Conservation (phyloP, 2,329 filamentous ascomycete genomes). For the Nigrospora osmanthi region DNA sequence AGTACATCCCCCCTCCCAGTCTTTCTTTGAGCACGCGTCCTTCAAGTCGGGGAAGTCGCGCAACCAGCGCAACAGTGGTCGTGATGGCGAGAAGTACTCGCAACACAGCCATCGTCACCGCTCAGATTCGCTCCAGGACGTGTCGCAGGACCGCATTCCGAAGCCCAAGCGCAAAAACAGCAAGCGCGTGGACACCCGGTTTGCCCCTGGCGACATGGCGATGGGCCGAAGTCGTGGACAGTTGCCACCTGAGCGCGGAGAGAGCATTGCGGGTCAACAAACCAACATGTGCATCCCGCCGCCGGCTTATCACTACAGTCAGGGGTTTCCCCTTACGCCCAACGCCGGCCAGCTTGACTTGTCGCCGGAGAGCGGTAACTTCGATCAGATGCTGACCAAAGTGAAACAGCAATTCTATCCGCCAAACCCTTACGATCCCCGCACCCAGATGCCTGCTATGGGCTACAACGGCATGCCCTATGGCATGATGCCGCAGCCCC, state of each 20-base stretch:
- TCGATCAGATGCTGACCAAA: constrained; percentile 66
- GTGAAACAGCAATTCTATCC: constrained; percentile 59
- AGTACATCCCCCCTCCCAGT: constrained; percentile 44
- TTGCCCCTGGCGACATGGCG: constrained; percentile 14
- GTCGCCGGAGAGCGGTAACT: constrained; percentile 61
- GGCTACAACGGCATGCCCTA: constrained; percentile 20
- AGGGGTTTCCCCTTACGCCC: not conserved
- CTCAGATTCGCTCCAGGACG: constrained; percentile 27
- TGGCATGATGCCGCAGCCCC: constrained; percentile 21
- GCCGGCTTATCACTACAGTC: not conserved
- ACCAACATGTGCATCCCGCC: not conserved
- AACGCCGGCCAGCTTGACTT: constrained; percentile 37
- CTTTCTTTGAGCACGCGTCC: constrained; percentile 23
- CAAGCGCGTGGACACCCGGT: constrained; percentile 34
- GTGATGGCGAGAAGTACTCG: constrained; percentile 38
- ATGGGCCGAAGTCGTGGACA: constrained; percentile 1
- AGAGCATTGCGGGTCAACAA: not conserved
- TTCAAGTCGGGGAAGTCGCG: constrained; percentile 28
- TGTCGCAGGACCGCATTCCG: constrained; percentile 21
- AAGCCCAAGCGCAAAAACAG: constrained; percentile 30
- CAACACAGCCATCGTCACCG: constrained; percentile 20
- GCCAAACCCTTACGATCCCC: constrained; percentile 37
- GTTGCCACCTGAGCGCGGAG: constrained; percentile 5
- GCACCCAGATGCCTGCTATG: constrained; percentile 32
- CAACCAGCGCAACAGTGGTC: constrained; percentile 33